Conservation (phyloP, 176 grass and related monocot species). For the Lolium rigidum region DNA sequence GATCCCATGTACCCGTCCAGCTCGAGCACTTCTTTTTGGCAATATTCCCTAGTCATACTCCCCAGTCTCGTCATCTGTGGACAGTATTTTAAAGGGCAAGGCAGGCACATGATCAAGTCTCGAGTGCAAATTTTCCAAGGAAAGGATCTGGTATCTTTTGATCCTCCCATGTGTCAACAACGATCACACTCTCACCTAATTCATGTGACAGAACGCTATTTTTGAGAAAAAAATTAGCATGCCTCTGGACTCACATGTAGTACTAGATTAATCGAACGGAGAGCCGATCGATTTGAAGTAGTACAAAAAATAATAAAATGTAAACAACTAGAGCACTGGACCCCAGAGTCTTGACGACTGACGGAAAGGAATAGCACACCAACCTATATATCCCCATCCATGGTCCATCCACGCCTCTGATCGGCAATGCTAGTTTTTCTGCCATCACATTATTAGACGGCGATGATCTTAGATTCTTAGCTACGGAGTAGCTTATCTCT, state of each 20-base stretch:
- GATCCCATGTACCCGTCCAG: neutral
- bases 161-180: slow-evolving; percentile 36
- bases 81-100: neutral
- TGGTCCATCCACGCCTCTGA: neutral
- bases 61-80: neutral
- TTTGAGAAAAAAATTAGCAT: neutral
- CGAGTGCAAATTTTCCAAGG: neutral
- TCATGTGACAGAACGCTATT: neutral
- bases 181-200: slow-evolving; percentile 39
- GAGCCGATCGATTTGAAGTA: slow-evolving; percentile 38
- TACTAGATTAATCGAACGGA: neutral
- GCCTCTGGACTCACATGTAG: neutral
- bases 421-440: neutral
- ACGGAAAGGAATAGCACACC: slow-evolving; percentile 46
- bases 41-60: neutral
- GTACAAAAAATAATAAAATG: neutral
- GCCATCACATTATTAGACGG: neutral
- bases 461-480: neutral
- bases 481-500: too few species aligned
- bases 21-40: neutral
- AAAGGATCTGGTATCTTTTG: neutral
- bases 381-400: slow-evolving; percentile 35
- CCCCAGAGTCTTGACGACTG: slow-evolving; percentile 27
- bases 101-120: neutral
- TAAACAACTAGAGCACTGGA: neutral